Evolutionary conservation across 1,139 yeast genomes (phyloP).

Genomic region (Sugiyamaella novakii): DNA sequence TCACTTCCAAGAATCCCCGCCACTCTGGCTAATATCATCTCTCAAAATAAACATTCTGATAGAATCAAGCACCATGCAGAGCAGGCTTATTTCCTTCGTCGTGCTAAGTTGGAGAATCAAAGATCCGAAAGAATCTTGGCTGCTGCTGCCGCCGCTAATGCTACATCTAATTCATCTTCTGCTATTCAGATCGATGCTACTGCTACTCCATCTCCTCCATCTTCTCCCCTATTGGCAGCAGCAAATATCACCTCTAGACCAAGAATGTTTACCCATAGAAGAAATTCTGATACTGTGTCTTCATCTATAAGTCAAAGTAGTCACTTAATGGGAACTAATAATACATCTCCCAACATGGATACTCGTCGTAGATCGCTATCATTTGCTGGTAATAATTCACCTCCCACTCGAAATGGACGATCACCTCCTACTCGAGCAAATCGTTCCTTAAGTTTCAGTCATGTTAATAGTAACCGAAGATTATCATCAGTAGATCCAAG

Average conservation of each 20-base stretch:
- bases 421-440: constrained; percentile 6
- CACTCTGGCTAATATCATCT: constrained; percentile 29
- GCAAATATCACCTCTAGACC: neutral
- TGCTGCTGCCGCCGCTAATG: constrained; percentile 3
- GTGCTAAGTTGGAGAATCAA: constrained; percentile 26
- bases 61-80: constrained; percentile 31
- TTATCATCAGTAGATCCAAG: constrained; percentile 15
- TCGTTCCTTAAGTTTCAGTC: constrained; percentile 18
- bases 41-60: constrained; percentile 31
- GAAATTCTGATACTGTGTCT: constrained; percentile 12
- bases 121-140: constrained; percentile 25
- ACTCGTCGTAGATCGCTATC: constrained; percentile 14
- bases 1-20: constrained; percentile 34
- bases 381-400: constrained; percentile 4
- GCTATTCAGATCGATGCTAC: neutral
- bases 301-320: neutral
- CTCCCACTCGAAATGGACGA: neutral
- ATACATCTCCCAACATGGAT: neutral
- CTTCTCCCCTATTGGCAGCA: constrained; percentile 16
- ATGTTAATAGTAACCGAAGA: constrained; percentile 8
- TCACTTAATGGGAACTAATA: neutral
- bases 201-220: constrained; percentile 21
- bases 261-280: constrained; percentile 5
- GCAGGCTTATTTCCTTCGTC: constrained; percentile 24
- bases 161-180: neutral